A percentile compares a stretch with the other conserved stretches of the same genome.
phyloP scores from a whole-genome alignment of 352 stramenopile genomes.

The Plasmopara viticola region DNA sequence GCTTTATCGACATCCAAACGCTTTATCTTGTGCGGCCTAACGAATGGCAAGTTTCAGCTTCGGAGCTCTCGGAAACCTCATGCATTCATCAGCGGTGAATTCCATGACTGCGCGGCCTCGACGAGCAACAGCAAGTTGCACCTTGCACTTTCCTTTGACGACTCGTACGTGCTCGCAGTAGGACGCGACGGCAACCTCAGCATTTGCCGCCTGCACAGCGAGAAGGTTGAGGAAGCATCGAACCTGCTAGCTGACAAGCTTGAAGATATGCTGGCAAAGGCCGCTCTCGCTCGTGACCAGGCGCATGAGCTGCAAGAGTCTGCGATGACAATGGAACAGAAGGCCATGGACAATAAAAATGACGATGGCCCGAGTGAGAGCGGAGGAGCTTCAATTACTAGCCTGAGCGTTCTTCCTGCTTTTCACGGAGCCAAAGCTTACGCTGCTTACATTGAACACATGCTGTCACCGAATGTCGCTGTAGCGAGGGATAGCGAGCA shows the following conservation, averaged over 20 bases:
- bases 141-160: conserved; percentile 75
- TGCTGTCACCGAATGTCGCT: conserved; percentile 20
- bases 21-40: conserved; percentile 70
- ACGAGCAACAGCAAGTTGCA: conserved; percentile 17
- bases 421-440: conserved; percentile 74
- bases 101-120: conserved; percentile 51
- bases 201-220: conserved; percentile 50
- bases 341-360: conserved; percentile 37
- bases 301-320: conserved; percentile 50
- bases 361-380: conserved; percentile 39
- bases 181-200: conserved; percentile 76
- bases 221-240: conserved; percentile 44
- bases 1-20: conserved; percentile 40
- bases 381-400: conserved; percentile 18
- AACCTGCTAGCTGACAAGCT: conserved; percentile 30
- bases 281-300: conserved; percentile 44
- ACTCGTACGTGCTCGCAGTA: conserved; percentile 65
- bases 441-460: conserved; percentile 54
- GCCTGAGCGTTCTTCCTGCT: conserved; percentile 54
- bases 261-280: conserved; percentile 37
- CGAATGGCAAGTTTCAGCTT: conserved; percentile 80
- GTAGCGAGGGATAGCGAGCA: conserved; percentile 43
- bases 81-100: conserved; percentile 67
- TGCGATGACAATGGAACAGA: conserved; percentile 40
- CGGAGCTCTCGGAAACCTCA: conserved; percentile 40